Evolutionary conservation across 164 flowering plant species (phyloP).

Genomic region (Piper betle): DNA sequence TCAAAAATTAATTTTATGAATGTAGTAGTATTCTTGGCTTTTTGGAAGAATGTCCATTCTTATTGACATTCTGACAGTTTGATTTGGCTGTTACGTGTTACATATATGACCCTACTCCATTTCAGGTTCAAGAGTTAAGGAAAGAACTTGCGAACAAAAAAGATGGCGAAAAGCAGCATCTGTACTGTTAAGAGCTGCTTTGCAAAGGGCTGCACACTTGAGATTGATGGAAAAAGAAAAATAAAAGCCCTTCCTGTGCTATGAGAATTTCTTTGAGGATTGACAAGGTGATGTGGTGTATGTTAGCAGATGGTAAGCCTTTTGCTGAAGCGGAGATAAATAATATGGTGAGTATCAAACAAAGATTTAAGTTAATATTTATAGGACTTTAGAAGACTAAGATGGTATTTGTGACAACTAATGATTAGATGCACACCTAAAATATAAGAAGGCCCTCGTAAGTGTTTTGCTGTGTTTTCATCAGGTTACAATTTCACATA

Average conservation of each 20-base stretch:
- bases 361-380: not conserved
- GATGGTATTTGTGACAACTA: not conserved
- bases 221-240: conserved; percentile 96
- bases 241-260: conserved; percentile 94
- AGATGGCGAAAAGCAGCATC: conserved; percentile 78
- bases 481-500: no score
- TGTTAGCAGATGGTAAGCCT: conserved; percentile 95
- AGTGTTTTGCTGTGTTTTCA: no score
- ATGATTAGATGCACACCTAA: no score
- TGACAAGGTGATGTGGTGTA: conserved; percentile 91
- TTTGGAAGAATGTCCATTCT: no score
- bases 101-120: not conserved
- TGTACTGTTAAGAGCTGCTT: conserved; percentile 62
- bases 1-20: not conserved
- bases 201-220: conserved; percentile 89
- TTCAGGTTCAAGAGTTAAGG: conserved; percentile 74
- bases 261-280: conserved; percentile 95
- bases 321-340: conserved; percentile 99
- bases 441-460: no score
- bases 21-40: no score
- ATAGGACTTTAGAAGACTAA: no score
- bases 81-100: not conserved
- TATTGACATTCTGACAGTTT: not conserved
- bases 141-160: conserved; percentile 52
- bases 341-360: conserved; percentile 62